Evolutionary conservation across 2,329 filamentous ascomycete genomes (phyloP), one percentile per base, ranked within the genome.

Genomic region (Akanthomyces dipterigenus): DNA sequence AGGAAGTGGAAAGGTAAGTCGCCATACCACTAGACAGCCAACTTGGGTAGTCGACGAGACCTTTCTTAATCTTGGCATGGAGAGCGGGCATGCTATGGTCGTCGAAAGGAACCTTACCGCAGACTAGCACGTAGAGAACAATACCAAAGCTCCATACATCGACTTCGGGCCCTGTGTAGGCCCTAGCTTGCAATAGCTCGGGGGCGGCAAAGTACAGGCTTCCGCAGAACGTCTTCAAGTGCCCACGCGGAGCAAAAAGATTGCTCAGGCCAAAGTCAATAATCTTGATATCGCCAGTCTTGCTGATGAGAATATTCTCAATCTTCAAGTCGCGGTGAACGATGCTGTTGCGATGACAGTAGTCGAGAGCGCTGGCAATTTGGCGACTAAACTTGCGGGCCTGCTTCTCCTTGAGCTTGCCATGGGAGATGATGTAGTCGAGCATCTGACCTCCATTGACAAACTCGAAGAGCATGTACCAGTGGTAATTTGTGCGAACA

Each of bases 381-480:
- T 99, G 95, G 45, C 95, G 89, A 66, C 91, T 96, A 74, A 99
- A 99, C 74, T 98, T 98, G 70, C 95, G 88, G 9, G 95, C 95
- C 76, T 96, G 93, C 76, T 98, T 98, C 78, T 99, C 95, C 80
- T 98, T 98, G 65, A 99, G 80, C 70, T 96, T 90, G 62, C 93
- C 95, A 71, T 99, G 95, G 3, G 93, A 97, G 72, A 99, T 99
- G 74, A 99, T 99, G 76, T 98, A 99, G 78, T 99, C 95, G 64
- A 99, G 86, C 95, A 99, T 98, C 77, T 99, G 95, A 20, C 95
- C 95, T 53, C 95, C 95, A 71, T 99, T 97, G 75, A 99, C 95
- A 74, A 95, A 97, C 77, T 99, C 95, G 71, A 96, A 99, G 56
- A 99, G 86, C 95, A 99, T 99, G 76, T 99, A 99, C 95, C 95